Evolutionary conservation across 148 eudicot species (phyloP).

Genomic region (Vaccinium darrowii): DNA sequence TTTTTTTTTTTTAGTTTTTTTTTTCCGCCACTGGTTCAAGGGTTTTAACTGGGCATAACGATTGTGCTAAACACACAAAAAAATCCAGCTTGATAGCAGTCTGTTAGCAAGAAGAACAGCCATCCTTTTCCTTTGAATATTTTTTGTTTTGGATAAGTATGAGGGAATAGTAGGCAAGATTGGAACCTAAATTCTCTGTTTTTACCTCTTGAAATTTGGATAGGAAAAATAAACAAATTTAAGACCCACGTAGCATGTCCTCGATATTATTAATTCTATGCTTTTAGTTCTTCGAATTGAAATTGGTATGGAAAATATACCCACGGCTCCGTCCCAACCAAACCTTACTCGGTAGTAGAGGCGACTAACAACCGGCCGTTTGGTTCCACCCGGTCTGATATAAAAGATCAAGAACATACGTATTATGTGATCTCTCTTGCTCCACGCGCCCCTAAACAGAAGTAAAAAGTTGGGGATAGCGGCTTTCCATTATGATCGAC

Average conservation of each 20-base stretch:
- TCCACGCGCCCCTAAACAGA: neutral
- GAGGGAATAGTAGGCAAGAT: neutral
- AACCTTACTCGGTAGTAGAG: neutral
- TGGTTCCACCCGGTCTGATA: neutral
- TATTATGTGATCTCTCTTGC: neutral
- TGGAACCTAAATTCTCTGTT: neutral
- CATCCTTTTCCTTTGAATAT: neutral
- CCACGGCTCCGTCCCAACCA: neutral
- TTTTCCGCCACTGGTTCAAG: neutral
- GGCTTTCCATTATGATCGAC: neutral
- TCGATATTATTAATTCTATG: neutral
- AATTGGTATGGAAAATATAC: neutral
- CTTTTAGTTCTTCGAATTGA: neutral
- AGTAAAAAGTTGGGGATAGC: neutral
- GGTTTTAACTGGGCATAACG: neutral
- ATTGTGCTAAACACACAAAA: neutral
- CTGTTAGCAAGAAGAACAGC: neutral
- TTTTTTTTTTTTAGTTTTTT: neutral
- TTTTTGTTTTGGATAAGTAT: conserved; percentile 4
- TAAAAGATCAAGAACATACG: neutral
- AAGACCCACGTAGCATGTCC: too few species aligned
- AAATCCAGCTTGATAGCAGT: neutral
- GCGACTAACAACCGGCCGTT: neutral
- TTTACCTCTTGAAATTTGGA: neutral
- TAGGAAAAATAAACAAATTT: neutral